Evolutionary conservation across 1,284 basidiomycete genomes (phyloP).

Genomic region (Trichosporon inkin): DNA sequence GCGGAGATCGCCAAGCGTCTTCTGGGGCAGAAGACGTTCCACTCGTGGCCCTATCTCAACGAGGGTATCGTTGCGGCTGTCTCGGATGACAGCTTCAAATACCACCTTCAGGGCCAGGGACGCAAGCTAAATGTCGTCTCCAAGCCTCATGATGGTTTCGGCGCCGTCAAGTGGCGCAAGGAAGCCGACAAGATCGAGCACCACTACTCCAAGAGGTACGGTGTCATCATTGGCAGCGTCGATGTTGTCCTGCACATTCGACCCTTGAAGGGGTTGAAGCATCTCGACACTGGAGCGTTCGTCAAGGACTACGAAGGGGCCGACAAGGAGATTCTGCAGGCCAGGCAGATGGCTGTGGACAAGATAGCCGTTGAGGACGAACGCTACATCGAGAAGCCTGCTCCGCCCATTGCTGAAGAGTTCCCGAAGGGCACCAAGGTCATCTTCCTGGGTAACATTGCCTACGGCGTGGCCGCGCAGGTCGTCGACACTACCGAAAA

Average conservation of each 20-base stretch:
- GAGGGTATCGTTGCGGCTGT: slow-evolving; percentile 84
- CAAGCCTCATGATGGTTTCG: slow-evolving; percentile 66
- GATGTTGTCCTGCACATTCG: slow-evolving; percentile 76
- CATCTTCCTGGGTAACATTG: slow-evolving; percentile 90
- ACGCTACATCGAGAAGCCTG: slow-evolving; percentile 70
- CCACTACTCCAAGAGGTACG: slow-evolving; percentile 82
- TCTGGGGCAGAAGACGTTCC: slow-evolving; percentile 72
- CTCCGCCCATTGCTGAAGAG: slow-evolving; percentile 78
- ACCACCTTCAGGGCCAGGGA: slow-evolving; percentile 63
- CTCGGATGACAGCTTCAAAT: slow-evolving; percentile 82
- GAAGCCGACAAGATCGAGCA: slow-evolving; percentile 77
- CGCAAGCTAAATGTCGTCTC: slow-evolving; percentile 59
- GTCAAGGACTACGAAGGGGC: slow-evolving; percentile 87
- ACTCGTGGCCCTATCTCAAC: slow-evolving; percentile 90
- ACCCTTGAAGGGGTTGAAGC: slow-evolving; percentile 84
- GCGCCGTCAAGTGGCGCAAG: slow-evolving; percentile 65
- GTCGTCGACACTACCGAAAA: slow-evolving; percentile 67
- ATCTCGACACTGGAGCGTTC: slow-evolving; percentile 80
- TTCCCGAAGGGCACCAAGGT: slow-evolving; percentile 86
- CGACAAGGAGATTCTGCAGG: slow-evolving; percentile 78
- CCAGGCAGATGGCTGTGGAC: slow-evolving; percentile 75
- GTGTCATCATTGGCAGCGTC: slow-evolving; percentile 76
- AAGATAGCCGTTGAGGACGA: slow-evolving; percentile 81
- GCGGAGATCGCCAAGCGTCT: slow-evolving; percentile 71
- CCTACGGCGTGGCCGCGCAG: slow-evolving; percentile 91